These are phyloP conservation scores for Spencermartinsiella ligniputridi DNA, from an alignment of 1,139 yeast species.

Conservation along the genomic window DNA sequence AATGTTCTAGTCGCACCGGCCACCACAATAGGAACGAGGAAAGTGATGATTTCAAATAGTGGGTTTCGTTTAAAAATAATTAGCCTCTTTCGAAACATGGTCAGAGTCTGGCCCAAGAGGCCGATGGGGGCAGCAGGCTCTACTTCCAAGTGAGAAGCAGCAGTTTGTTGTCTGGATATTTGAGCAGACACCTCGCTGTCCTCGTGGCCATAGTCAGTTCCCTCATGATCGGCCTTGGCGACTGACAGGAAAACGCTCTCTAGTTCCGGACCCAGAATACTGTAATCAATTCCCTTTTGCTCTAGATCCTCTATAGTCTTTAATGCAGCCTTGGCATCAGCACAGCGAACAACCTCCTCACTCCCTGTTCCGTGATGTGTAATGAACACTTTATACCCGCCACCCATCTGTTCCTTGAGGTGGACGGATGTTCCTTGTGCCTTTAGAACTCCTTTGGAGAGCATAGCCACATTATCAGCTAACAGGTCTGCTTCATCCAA, in stretches of 20 bases:
- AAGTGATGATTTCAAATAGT: conserved; percentile 27
- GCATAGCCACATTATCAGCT: conserved; percentile 34
- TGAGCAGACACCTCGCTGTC: conserved; percentile 8
- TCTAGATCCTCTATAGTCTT: conserved; percentile 22
- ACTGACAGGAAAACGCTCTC: conserved; percentile 35
- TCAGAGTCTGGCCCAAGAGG: conserved; percentile 24
- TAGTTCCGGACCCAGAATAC: conserved; percentile 33
- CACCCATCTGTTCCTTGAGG: conserved; percentile 32
- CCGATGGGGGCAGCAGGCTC: conserved; percentile 21
- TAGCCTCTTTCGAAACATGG: conserved; percentile 32
- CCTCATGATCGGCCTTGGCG: conserved; percentile 32
- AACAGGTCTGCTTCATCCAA: conserved; percentile 37
- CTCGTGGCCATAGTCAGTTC: conserved; percentile 15
- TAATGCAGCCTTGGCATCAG: conserved; percentile 23
- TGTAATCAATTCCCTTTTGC: conserved; percentile 19
- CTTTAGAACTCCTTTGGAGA: conserved; percentile 32
- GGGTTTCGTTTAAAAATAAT: conserved; percentile 30
- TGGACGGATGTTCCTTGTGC: conserved; percentile 34
- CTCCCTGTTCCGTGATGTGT: conserved; percentile 25
- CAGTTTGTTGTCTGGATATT: conserved; percentile 6
- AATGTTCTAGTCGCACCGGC: conserved; percentile 30
- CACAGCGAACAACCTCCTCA: conserved; percentile 23
- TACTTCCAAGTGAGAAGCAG: conserved; percentile 13
- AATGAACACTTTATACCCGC: conserved; percentile 30
- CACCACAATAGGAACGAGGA: conserved; percentile 31